A percentile compares a stretch with the other conserved stretches of the same genome.
phyloP scores from a whole-genome alignment of 2,329 filamentous ascomycete species.

The Lecanosticta acicola region DNA sequence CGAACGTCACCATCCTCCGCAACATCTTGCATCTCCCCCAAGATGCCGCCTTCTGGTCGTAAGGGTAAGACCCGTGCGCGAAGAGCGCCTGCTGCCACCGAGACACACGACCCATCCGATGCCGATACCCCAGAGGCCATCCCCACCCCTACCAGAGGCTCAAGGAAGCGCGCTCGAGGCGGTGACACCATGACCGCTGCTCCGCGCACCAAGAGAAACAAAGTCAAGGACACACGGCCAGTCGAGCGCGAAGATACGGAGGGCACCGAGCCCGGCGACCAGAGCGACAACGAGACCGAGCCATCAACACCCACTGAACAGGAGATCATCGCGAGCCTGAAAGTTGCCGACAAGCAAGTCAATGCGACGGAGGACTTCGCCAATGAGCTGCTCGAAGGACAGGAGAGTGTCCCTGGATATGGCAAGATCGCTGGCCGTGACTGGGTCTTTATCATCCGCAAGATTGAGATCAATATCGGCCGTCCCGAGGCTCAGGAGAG shows the following conservation, averaged over 20 bases:
- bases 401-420: constrained; percentile 55
- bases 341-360: constrained; percentile 45
- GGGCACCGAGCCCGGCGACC: constrained; percentile 35
- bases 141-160: constrained; percentile 45
- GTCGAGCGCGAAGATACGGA: constrained; percentile 34
- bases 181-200: constrained; percentile 22
- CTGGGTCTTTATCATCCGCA: constrained; percentile 80
- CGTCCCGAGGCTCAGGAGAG: constrained; percentile 46
- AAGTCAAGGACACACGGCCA: constrained; percentile 30
- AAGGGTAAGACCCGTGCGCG: constrained; percentile 32
- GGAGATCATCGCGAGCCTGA: constrained; percentile 40
- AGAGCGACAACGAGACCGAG: constrained; percentile 35
- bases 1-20: not conserved
- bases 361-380: constrained; percentile 55
- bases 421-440: constrained; percentile 76
- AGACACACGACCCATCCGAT: constrained; percentile 33
- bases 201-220: constrained; percentile 29
- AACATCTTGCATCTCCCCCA: constrained; percentile 2
- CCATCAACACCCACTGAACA: constrained; percentile 37
- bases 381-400: constrained; percentile 45
- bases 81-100: constrained; percentile 25
- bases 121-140: constrained; percentile 42
- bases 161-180: constrained; percentile 40
- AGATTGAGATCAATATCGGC: constrained; percentile 69
- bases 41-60: constrained; percentile 31